Evolutionary conservation across 2,329 filamentous ascomycete species (phyloP).

Genomic region (Knoxdaviesia capensis): DNA sequence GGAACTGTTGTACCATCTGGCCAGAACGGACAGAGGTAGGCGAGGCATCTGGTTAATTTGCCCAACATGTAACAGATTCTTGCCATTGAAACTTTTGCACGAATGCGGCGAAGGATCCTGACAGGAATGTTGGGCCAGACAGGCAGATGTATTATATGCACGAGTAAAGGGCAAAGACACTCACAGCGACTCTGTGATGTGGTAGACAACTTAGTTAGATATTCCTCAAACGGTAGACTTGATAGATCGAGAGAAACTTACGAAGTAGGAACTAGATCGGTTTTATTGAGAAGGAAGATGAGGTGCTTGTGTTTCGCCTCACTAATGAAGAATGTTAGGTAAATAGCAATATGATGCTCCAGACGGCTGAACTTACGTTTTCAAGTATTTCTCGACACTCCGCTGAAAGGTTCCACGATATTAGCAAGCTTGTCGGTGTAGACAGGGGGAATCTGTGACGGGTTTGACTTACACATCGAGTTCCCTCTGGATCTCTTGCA

Average conservation of each 20-base stretch:
- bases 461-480: slow-evolving; percentile 37
- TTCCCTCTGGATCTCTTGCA: slow-evolving; percentile 75
- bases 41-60: slow-evolving; percentile 50
- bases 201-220: not conserved
- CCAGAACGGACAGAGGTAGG: slow-evolving; percentile 13
- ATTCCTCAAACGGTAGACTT: not conserved
- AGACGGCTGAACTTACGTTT: slow-evolving; percentile 21
- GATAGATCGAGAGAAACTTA: slow-evolving; percentile 37
- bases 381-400: slow-evolving; percentile 65
- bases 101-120: slow-evolving; percentile 54
- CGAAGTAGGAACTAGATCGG: slow-evolving; percentile 79
- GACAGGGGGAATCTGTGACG: too few species aligned
- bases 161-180: too few species aligned
- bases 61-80: slow-evolving; percentile 98
- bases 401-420: slow-evolving; percentile 12
- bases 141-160: slow-evolving; percentile 7
- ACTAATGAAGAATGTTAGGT: not conserved
- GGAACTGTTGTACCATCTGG: slow-evolving; percentile 24
- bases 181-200: too few species aligned
- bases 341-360: too few species aligned
- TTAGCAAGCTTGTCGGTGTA: too few species aligned
- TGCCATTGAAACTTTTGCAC: slow-evolving; percentile 42
- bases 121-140: slow-evolving; percentile 49
- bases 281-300: slow-evolving; percentile 22
- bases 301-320: slow-evolving; percentile 95